Evolutionary conservation across 2,329 filamentous ascomycete genomes (phyloP).

Genomic region (Aureobasidium sp.): DNA sequence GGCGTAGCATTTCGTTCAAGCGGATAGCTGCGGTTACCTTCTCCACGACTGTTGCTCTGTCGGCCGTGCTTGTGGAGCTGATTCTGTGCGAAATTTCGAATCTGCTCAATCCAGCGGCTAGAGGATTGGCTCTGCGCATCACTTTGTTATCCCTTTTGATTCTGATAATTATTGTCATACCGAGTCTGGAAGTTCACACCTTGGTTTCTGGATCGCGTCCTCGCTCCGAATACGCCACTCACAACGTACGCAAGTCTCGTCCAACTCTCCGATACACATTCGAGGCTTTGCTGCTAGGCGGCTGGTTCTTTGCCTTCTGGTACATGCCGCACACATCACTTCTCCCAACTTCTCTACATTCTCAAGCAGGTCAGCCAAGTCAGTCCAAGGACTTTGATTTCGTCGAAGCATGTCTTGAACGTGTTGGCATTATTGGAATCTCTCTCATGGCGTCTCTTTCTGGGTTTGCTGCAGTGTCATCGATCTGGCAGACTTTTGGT

Average conservation of each 20-base stretch:
- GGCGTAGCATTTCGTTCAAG: slow-evolving; percentile 33
- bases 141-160: slow-evolving; percentile 78
- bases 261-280: slow-evolving; percentile 37
- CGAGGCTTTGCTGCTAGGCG: slow-evolving; percentile 66
- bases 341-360: slow-evolving; percentile 43
- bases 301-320: slow-evolving; percentile 83
- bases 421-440: slow-evolving; percentile 87
- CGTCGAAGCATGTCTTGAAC: slow-evolving; percentile 62
- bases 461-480: slow-evolving; percentile 89
- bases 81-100: slow-evolving; percentile 89
- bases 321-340: slow-evolving; percentile 46
- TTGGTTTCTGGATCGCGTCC: slow-evolving; percentile 51
- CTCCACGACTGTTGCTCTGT: slow-evolving; percentile 79
- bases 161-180: slow-evolving; percentile 78
- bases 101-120: slow-evolving; percentile 71
- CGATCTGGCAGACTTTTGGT: slow-evolving; percentile 86
- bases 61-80: slow-evolving; percentile 80
- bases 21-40: slow-evolving; percentile 65
- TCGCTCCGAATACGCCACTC: slow-evolving; percentile 1
- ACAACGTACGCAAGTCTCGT: slow-evolving; percentile 10
- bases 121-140: slow-evolving; percentile 71
- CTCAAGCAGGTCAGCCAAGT: slow-evolving; percentile 8
- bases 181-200: slow-evolving; percentile 80
- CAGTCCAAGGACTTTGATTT: slow-evolving; percentile 49
- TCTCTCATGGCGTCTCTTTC: slow-evolving; percentile 89